Conservation (phyloP, 2,329 filamentous ascomycete species). For the Tolypocladium pustulatum region DNA sequence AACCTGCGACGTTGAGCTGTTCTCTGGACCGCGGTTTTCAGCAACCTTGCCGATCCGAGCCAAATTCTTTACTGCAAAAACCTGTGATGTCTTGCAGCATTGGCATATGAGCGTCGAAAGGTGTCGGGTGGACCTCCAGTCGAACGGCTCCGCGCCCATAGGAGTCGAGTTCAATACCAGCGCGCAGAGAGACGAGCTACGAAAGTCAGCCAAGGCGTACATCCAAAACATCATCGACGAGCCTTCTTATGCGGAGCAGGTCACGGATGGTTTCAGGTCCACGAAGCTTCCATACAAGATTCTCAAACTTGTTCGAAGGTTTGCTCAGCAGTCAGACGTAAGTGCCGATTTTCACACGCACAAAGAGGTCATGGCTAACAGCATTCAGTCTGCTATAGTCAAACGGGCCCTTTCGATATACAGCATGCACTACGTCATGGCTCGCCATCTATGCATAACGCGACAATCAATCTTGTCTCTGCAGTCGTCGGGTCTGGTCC, state of each 20-base stretch:
- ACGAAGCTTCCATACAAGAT: slow-evolving; percentile 36
- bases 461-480: slow-evolving; percentile 29
- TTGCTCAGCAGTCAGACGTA: slow-evolving; percentile 33
- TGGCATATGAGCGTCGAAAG: slow-evolving; percentile 33
- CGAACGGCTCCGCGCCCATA: slow-evolving; percentile 35
- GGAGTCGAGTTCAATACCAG: slow-evolving; percentile 34
- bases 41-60: slow-evolving; percentile 36
- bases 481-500: slow-evolving; percentile 29
- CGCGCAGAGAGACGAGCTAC: slow-evolving; percentile 33
- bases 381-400: slow-evolving; percentile 33
- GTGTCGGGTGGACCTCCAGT: slow-evolving; percentile 28
- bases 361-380: not conserved
- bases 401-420: slow-evolving; percentile 43
- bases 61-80: slow-evolving; percentile 41
- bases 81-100: slow-evolving; percentile 37
- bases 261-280: slow-evolving; percentile 35
- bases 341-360: slow-evolving; percentile 9
- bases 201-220: slow-evolving; percentile 36
- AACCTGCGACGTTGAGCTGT: slow-evolving; percentile 35
- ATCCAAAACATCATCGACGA: slow-evolving; percentile 37
- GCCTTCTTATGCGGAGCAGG: slow-evolving; percentile 35
- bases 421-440: slow-evolving; percentile 47
- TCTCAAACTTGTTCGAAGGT: slow-evolving; percentile 36
- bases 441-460: slow-evolving; percentile 43
- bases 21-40: slow-evolving; percentile 33